Evolutionary conservation across 2,329 filamentous ascomycete species (phyloP).

Genomic region (Rhytidhysteron rufulum): DNA sequence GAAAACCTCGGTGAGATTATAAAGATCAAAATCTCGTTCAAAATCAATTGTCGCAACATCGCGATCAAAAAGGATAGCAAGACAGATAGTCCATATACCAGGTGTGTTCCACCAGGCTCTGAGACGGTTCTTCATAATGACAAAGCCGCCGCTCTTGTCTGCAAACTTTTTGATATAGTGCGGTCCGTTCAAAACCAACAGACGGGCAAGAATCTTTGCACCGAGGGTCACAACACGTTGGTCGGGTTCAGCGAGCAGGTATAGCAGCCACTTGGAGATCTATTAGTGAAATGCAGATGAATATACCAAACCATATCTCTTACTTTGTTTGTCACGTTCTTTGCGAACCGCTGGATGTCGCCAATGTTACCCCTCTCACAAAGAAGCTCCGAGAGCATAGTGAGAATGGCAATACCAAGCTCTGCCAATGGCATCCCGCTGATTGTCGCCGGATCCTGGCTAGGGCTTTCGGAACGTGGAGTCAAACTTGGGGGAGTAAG

Average conservation of each 20-base stretch:
- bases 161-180: conserved; percentile 82
- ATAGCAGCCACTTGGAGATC: conserved; percentile 72
- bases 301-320: conserved; percentile 16
- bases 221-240: conserved; percentile 77
- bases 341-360: conserved; percentile 82
- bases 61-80: conserved; percentile 81
- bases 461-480: conserved; percentile 29
- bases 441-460: conserved; percentile 13
- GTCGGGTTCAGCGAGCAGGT: conserved; percentile 83
- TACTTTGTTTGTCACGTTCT: conserved; percentile 92
- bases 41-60: conserved; percentile 74
- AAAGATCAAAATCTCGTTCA: conserved; percentile 69
- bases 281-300: conserved; percentile 10
- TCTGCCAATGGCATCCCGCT: conserved; percentile 57
- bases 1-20: conserved; percentile 71
- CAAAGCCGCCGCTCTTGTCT: conserved; percentile 82
- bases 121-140: conserved; percentile 75
- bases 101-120: conserved; percentile 87
- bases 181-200: conserved; percentile 77
- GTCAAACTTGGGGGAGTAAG: conserved; percentile 23
- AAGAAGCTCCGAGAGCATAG: conserved; percentile 72
- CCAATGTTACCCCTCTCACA: conserved; percentile 67
- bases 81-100: conserved; percentile 80
- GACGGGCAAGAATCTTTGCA: conserved; percentile 75
- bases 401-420: conserved; percentile 69